Evolutionary conservation across 2,329 filamentous ascomycete genomes (phyloP), one percentile per base, ranked within the genome.

Genomic region (Cryphonectria naterciae): DNA sequence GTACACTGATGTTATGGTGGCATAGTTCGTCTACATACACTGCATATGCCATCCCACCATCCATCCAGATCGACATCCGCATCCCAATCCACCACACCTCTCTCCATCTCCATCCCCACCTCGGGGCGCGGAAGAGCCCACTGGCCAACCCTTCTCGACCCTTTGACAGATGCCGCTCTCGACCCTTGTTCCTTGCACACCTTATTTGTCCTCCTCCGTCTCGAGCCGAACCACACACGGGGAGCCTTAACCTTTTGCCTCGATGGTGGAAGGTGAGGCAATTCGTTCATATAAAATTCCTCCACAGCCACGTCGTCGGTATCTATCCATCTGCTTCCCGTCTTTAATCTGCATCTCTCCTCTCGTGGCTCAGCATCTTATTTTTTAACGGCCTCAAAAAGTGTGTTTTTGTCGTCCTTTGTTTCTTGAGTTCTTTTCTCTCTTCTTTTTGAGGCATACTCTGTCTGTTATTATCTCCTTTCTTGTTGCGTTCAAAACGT

Each of bases 181-280:
- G 52, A 65, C 56, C 67, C 63, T 69, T 62, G 61, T 68, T 17
- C 68, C 67, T 69, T 68, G 62, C 62, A 66, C 37, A 69, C 62
- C 54, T 63, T 69, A 65, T 39, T 62, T 13, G 41, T 39, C 41
- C 41, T 68, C 39, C 41, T 32, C 17, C n/a, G 25, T 28, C 11
- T 28, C 11, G 35, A 39, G 5, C n/a, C 32, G 43, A 22, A 49
- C 46, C 46, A n/a, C 39, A 66, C 35, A 39, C 43, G n/a, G 46
- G 46, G 7, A 49, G 49, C 60, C 60, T 70, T 39, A 58, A 54
- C 63, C 41, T 8, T 35, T 49, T 10, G 62, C 54, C 62, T 64
- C n/a, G 5, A 39, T 43, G 22, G n/a, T 46, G 41, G n/a, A 17
- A 43, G 5, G n/a, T 46, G 46, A 49, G 46, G 46, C 46, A 49